Conservation (phyloP, 768 basidiomycete species). For the Dacryopinax primogenitus region DNA sequence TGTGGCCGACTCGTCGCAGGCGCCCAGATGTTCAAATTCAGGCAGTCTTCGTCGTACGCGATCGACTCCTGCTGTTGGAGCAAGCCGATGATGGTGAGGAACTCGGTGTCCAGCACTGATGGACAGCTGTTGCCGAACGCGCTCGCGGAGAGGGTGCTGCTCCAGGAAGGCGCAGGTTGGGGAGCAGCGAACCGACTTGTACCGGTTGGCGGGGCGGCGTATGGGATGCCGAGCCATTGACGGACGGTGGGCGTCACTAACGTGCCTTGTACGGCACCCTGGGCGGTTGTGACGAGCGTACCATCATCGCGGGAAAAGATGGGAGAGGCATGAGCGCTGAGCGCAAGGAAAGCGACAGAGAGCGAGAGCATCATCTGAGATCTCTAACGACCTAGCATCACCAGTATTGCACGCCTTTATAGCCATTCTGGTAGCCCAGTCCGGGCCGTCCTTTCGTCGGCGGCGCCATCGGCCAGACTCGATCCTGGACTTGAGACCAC, state of each 20-base stretch:
- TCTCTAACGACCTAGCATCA: no score
- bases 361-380: neutral
- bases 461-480: no score
- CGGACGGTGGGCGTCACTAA: neutral
- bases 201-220: neutral
- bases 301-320: neutral
- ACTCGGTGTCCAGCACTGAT: neutral
- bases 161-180: neutral
- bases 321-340: neutral
- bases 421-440: no score
- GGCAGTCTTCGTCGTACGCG: conserved; percentile 18
- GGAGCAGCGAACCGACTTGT: neutral
- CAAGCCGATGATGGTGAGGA: neutral
- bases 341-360: neutral
- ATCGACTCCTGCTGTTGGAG: neutral
- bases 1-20: conserved; percentile 16
- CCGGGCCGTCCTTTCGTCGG: no score
- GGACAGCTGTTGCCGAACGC: neutral
- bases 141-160: neutral
- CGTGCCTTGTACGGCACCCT: neutral
- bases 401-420: no score
- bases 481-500: no score
- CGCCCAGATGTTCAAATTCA: conserved; percentile 24
- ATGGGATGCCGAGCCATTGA: conserved; percentile 5
- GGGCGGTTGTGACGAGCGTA: neutral